A percentile compares a stretch with the other conserved stretches of the same genome.
Evolutionary conservation across 2,329 filamentous ascomycete genomes (phyloP).

Genomic region (Trichoderma polysporum): DNA sequence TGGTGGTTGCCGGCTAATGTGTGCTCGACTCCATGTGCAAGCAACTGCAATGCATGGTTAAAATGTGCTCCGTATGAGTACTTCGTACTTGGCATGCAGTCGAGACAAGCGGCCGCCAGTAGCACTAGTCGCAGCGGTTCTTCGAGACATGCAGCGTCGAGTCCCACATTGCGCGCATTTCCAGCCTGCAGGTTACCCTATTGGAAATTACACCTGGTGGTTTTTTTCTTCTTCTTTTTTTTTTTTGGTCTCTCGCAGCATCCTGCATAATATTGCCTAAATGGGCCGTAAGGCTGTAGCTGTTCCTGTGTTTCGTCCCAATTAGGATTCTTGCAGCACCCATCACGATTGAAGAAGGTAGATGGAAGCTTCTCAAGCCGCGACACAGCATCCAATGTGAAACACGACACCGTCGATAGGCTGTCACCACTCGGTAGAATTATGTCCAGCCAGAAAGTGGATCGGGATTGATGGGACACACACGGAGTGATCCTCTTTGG

Average conservation of each 20-base stretch:
- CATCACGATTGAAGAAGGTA: neutral
- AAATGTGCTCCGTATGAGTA: neutral
- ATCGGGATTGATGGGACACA: neutral
- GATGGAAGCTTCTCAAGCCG: neutral
- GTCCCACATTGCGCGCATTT: slow-evolving; percentile 1
- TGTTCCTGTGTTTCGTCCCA: neutral
- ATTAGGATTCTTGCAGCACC: neutral
- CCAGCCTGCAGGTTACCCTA: neutral
- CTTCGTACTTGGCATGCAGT: too few relatives aligned
- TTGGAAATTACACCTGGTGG: neutral
- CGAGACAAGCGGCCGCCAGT: neutral
- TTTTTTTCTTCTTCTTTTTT: neutral
- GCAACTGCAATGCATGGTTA: neutral
- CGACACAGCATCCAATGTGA: neutral
- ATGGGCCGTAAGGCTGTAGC: slow-evolving; percentile 5
- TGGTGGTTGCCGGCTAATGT: slow-evolving; percentile 11
- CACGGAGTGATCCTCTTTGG: neutral
- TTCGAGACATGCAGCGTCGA: neutral
- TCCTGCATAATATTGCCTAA: slow-evolving; percentile 1
- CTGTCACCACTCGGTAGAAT: neutral
- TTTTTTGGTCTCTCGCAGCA: slow-evolving; percentile 1
- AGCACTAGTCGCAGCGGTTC: neutral
- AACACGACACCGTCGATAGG: neutral
- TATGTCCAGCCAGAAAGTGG: neutral
- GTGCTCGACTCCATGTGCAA: neutral